Base-by-base conservation (phyloP, 768 basidiomycete species). In the Ramaria sp. region DNA sequence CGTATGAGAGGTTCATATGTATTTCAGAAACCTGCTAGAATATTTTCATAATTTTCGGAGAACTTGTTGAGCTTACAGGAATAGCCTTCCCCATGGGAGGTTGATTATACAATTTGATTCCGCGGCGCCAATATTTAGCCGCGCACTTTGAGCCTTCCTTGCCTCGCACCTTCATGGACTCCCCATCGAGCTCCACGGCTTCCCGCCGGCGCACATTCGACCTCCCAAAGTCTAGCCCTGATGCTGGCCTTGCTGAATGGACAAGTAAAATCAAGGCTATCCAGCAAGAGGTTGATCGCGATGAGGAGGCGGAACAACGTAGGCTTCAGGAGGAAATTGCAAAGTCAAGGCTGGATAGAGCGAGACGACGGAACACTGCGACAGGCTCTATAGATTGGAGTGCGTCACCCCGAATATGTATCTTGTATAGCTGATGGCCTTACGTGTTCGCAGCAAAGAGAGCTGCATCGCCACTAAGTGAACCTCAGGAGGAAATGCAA, bases 231-330 rank as follows among this genome's bases (percentile, higher is more conserved):
- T 19, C 51, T 2, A 46, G 27, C 27, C 73, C 82, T 19, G 86
- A 88, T 63, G 72, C 75, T 3, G 83, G 80, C 50, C 74, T 89
- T n/a, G 77, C 86, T 15, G 86, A 91, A 67, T 91, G 88, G 88
- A 79, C 88, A 13, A 83, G 72, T 69, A 84, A 78, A 73, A 88
- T 91, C 67, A 85, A 84, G 66, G 85, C 81, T 15, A 70, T 91
- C 68, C 88, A 90, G 66, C 78, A 81, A 59, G 86, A 89, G 63
- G 84, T 89, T 24, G 88, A 91, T 60, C 82, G 83, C 13, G 84
- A 88, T 60, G 88, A 89, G 58, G 87, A 88, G 65, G 79, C 76
- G 6, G 89, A 91, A 63, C 81, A 88, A 65, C 79, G 76, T 51
- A 75, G 82, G 54, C 75, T 91, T 1, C 79, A 80, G 63, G 77